These are phyloP conservation scores for Chondrus crispus DNA, from an alignment of 23 red algal species.

Conservation along the genomic window DNA sequence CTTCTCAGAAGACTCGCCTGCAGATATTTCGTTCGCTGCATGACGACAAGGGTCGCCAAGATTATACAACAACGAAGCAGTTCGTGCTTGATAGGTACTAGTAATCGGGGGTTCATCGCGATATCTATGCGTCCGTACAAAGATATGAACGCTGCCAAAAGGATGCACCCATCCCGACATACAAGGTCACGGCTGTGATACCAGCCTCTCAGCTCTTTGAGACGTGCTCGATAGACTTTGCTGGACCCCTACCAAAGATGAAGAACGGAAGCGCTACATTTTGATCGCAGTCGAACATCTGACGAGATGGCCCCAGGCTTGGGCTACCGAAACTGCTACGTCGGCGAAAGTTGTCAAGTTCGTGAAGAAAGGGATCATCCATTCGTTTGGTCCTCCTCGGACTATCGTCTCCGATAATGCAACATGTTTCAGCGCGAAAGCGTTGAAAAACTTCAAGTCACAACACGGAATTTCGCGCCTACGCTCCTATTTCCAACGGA, in stretches of 20 bases:
- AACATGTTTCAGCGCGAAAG: not conserved
- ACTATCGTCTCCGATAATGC: not conserved
- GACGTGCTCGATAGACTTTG: not conserved
- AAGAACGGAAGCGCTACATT: not conserved
- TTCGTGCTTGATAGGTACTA: not conserved
- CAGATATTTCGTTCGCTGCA: not conserved
- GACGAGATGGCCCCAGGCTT: not conserved
- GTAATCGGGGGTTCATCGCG: too few relatives aligned
- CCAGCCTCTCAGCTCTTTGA: not conserved
- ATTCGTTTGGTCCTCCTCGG: not conserved
- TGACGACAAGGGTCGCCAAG: not conserved
- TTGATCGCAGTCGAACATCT: not conserved
- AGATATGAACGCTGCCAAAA: too few relatives aligned
- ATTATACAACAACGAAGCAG: not conserved
- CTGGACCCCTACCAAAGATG: not conserved
- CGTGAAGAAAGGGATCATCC: not conserved
- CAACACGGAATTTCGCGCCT: not conserved
- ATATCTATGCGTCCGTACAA: too few relatives aligned
- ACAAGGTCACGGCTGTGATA: too few relatives aligned
- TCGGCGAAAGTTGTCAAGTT: not conserved
- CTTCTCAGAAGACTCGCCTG: not conserved
- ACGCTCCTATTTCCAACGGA: not conserved
- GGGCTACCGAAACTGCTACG: not conserved
- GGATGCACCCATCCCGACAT: too few relatives aligned
- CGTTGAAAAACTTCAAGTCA: not conserved